phyloP scores from a whole-genome alignment of 768 basidiomycete species.

The Sistotremastrum suecicum region DNA sequence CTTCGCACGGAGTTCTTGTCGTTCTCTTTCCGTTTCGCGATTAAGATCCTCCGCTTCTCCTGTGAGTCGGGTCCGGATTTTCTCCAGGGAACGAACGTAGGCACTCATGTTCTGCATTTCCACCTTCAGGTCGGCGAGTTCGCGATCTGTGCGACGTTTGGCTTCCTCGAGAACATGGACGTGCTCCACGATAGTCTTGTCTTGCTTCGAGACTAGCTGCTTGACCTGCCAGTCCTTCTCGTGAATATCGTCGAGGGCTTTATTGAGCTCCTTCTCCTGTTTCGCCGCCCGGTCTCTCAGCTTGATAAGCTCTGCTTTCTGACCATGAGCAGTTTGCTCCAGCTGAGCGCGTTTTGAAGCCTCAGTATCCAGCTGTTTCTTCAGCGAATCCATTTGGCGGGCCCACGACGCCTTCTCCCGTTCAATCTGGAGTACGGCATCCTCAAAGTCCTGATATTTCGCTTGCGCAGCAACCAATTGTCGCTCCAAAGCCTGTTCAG shows the following conservation, averaged over 20 bases:
- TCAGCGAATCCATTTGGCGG: conserved; percentile 54
- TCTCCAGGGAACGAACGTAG: conserved; percentile 79
- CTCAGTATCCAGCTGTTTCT: conserved; percentile 66
- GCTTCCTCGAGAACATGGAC: conserved; percentile 94
- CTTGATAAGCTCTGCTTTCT: conserved; percentile 55
- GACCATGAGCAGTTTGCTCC: conserved; percentile 45
- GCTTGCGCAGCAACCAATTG: conserved; percentile 58
- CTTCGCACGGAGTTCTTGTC: conserved; percentile 46
- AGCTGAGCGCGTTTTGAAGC: conserved; percentile 56
- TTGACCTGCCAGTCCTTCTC: conserved; percentile 75
- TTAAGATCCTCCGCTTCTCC: conserved; percentile 74
- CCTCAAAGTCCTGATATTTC: conserved; percentile 79
- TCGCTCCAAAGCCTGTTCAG: conserved; percentile 53
- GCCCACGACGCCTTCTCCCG: conserved; percentile 64
- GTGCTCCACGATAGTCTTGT: conserved; percentile 98
- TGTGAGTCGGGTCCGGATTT: conserved; percentile 56
- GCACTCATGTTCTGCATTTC: conserved; percentile 62
- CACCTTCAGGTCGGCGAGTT: conserved; percentile 65
- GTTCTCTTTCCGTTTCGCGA: conserved; percentile 59
- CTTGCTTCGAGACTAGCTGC: conserved; percentile 73
- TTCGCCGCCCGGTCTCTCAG: conserved; percentile 57
- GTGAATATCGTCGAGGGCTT: conserved; percentile 67
- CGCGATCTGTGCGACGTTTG: conserved; percentile 85
- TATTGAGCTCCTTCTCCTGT: conserved; percentile 69
- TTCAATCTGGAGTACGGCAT: conserved; percentile 71